A percentile compares a stretch with the other conserved stretches of the same genome.
Conservation (phyloP, 441 rosid species). For the Arabidopsis hybrid region DNA sequence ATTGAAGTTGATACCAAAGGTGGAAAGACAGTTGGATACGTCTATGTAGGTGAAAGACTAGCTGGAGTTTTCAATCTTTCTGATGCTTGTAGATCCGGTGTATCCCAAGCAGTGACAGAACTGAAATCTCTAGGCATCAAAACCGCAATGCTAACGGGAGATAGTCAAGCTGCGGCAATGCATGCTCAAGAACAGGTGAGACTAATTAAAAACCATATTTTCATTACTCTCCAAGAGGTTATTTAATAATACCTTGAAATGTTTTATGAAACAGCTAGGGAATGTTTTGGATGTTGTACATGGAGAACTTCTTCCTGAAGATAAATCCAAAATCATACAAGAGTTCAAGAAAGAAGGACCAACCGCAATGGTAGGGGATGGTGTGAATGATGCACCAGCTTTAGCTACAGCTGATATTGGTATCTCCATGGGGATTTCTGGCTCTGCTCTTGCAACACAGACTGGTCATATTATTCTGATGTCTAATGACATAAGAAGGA, state of each 20-base stretch:
- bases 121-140: slow-evolving; percentile 65
- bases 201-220: background rate
- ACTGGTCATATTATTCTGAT: slow-evolving; percentile 79
- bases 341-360: slow-evolving; percentile 64
- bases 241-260: background rate
- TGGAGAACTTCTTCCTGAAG: slow-evolving; percentile 83
- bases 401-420: slow-evolving; percentile 88
- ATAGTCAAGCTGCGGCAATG: slow-evolving; percentile 68
- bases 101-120: slow-evolving; percentile 59
- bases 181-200: slow-evolving; percentile 77
- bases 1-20: slow-evolving; percentile 45
- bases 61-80: slow-evolving; percentile 74
- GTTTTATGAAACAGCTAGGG: slow-evolving; percentile 57
- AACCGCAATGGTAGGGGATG: slow-evolving; percentile 93
- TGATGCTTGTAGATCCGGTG: slow-evolving; percentile 84
- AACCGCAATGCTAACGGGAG: slow-evolving; percentile 90
- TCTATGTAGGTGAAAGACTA: slow-evolving; percentile 52
- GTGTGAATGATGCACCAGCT: slow-evolving; percentile 92
- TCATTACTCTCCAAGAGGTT: background rate
- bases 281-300: slow-evolving; percentile 64
- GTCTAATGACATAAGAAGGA: slow-evolving; percentile 87
- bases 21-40: slow-evolving; percentile 72
- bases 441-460: slow-evolving; percentile 90
- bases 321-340: slow-evolving; percentile 62
- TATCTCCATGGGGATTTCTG: slow-evolving; percentile 93